Conservation (phyloP, 2,329 filamentous ascomycete genomes). For the Trichoderma sp. region DNA sequence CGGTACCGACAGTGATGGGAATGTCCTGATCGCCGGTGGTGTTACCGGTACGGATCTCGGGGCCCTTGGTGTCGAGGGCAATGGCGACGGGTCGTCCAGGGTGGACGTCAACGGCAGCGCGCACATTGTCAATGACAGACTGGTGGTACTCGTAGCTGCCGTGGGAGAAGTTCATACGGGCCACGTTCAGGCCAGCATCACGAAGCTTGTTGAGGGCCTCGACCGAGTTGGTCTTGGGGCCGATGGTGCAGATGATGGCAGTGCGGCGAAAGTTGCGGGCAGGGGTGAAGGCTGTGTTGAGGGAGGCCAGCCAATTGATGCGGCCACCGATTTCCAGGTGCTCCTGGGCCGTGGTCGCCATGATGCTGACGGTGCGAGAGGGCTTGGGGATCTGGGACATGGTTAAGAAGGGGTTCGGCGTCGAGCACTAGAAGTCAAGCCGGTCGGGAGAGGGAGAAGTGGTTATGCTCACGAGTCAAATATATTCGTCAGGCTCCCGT, state of each 20-base stretch:
- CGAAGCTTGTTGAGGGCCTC: slow-evolving; percentile 96
- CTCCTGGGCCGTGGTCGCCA: slow-evolving; percentile 70
- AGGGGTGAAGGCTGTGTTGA: slow-evolving; percentile 87
- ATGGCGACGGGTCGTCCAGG: slow-evolving; percentile 88
- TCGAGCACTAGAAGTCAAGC: neutral
- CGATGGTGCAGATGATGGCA: slow-evolving; percentile 98
- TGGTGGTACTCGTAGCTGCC: slow-evolving; percentile 87
- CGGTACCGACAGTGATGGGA: slow-evolving; percentile 75
- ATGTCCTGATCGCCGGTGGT: slow-evolving; percentile 84
- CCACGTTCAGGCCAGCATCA: slow-evolving; percentile 88
- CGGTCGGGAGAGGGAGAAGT: neutral
- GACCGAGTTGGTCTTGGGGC: slow-evolving; percentile 97
- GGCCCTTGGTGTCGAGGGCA: slow-evolving; percentile 74
- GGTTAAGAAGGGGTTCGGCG: slow-evolving; percentile 19
- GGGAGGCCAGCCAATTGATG: slow-evolving; percentile 63
- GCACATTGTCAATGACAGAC: slow-evolving; percentile 94
- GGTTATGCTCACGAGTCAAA: slow-evolving; percentile 8
- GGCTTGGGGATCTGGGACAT: slow-evolving; percentile 35
- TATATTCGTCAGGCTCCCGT: slow-evolving; percentile 2
- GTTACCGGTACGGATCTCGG: slow-evolving; percentile 61
- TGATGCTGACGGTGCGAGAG: slow-evolving; percentile 40
- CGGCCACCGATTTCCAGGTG: slow-evolving; percentile 76
- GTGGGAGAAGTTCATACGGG: slow-evolving; percentile 98
- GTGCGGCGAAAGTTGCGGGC: slow-evolving; percentile 90
- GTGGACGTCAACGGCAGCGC: slow-evolving; percentile 75